These are phyloP conservation scores for Naegleria fowleri DNA, from an alignment of 208 protist species.

Conservation along the genomic window DNA sequence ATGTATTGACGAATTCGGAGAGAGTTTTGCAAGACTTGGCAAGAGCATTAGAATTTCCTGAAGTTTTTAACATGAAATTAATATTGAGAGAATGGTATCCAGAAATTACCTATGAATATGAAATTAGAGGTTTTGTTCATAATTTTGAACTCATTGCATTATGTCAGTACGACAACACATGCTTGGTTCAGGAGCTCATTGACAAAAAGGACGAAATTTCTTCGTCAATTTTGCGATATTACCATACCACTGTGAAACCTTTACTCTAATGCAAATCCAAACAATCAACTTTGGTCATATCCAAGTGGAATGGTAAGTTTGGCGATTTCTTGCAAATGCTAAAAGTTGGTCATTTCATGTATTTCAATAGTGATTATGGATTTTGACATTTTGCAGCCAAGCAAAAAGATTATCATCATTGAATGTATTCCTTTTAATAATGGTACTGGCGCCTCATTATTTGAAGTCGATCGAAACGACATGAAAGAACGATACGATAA, in stretches of 20 bases:
- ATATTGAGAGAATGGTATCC: neutral
- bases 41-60: neutral
- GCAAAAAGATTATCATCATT: neutral
- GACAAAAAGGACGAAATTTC: neutral
- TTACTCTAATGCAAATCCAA: neutral
- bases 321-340: too few relatives aligned
- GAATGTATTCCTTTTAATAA: conserved; percentile 1
- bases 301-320: neutral
- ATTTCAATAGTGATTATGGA: conserved; percentile 1
- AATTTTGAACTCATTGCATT: neutral
- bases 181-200: neutral
- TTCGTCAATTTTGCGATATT: neutral
- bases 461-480: neutral
- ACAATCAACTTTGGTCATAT: neutral
- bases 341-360: too few relatives aligned
- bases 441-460: neutral
- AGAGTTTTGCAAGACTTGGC: neutral
- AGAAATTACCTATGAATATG: neutral
- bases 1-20: neutral
- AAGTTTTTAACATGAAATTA: neutral
- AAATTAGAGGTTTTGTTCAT: neutral
- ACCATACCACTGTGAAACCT: neutral
- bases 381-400: neutral
- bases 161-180: neutral
- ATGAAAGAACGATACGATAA: neutral